Conservation (phyloP, 495 filamentous ascomycete genomes). For the Hypoxylon fragiforme region DNA sequence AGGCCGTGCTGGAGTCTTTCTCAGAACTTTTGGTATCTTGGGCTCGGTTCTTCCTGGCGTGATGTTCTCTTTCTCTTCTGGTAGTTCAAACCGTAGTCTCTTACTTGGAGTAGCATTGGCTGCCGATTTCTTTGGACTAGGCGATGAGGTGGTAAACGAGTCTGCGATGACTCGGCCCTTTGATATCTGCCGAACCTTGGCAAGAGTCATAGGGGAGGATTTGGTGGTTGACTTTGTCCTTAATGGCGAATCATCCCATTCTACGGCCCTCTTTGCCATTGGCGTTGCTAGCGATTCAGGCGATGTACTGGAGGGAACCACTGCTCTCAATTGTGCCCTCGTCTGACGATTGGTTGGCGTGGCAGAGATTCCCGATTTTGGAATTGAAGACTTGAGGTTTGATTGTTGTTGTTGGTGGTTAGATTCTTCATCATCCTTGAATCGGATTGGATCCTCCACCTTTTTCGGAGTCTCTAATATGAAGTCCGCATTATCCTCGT, state of each 20-base stretch:
- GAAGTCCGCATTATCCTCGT: conserved; percentile 31
- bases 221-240: conserved; percentile 43
- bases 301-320: conserved; percentile 47
- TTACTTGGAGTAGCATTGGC: conserved; percentile 26
- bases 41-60: conserved; percentile 32
- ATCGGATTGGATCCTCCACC: background rate
- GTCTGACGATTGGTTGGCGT: conserved; percentile 42
- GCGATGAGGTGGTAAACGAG: conserved; percentile 40
- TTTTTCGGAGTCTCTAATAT: conserved; percentile 34
- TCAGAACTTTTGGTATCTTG: conserved; percentile 24
- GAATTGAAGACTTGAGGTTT: conserved; percentile 18
- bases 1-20: conserved; percentile 13
- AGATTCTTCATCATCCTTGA: conserved; percentile 3
- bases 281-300: conserved; percentile 44
- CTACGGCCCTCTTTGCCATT: conserved; percentile 37
- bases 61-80: conserved; percentile 37
- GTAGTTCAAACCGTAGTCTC: conserved; percentile 23
- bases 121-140: background rate
- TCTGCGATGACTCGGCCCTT: conserved; percentile 43
- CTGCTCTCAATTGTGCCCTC: no score
- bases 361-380: conserved; percentile 27
- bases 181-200: conserved; percentile 33
- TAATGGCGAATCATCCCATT: conserved; percentile 40
- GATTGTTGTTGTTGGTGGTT: conserved; percentile 2
- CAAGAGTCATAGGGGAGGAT: conserved; percentile 33